Evolutionary conservation across 768 basidiomycete genomes (phyloP), one percentile per base, ranked within the genome.

Genomic region (Tricholoma matsutake): DNA sequence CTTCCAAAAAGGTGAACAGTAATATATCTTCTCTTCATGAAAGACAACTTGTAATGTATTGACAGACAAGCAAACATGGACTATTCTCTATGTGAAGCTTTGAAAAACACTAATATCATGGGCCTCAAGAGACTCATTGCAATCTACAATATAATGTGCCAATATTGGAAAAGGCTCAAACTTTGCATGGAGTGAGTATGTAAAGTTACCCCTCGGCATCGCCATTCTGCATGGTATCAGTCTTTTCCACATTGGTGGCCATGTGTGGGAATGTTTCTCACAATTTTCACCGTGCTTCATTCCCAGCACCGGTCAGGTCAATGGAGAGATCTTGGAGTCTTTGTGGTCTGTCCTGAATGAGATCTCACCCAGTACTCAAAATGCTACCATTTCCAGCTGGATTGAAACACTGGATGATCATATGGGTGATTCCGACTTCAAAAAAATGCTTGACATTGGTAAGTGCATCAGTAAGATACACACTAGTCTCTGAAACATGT

Each of bases 401-500:
- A 35, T 58, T 5, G 68, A 72, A 51, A 58, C 65, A 2, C 45
- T 69, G 4, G 67, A 71, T 53, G 65, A 68, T 56, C 68, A 70
- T 35, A 67, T 66, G 54, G 57, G 53, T 16, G 67, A 71, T 47
- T 63, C 59, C 6, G 72, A 73, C 61, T 66, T 61, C 9, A 70
- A 68, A 54, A 73, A 73, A 54, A 35, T 65, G 43, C 35, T 67
- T 4, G 32, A 47, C 1, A 69, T 70, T n/a, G 66, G 64, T 66
- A 43, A 59, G 54, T 43, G 34, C 34, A 35, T 9, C 13, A 32
- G 9, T 32, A 32, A 32, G 4, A 5, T 32, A 32, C 32, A 32
- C 32, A 32, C 32, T 5, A 9, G 9, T 32, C 9, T 32, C 32
- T 32, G 32, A 4, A 32, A 32, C 32, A 5, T 4, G 32, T 32